Conservation (phyloP, 1,284 basidiomycete genomes). For the Naganishia albida region DNA sequence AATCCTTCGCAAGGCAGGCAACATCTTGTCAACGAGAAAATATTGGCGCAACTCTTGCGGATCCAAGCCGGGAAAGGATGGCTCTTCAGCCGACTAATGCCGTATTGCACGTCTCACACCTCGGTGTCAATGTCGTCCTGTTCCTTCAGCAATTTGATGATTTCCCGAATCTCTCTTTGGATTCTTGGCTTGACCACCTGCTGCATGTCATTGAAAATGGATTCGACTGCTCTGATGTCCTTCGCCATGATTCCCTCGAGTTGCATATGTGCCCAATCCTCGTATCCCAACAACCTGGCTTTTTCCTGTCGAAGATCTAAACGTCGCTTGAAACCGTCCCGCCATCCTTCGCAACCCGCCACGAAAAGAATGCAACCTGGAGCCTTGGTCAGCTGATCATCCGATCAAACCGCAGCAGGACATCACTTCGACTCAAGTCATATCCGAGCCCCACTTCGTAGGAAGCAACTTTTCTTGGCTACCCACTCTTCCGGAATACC, state of each 20-base stretch:
- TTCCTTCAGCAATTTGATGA: not conserved
- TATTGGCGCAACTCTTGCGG: not conserved
- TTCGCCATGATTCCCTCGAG: constrained; percentile 2
- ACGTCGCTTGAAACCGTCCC: not conserved
- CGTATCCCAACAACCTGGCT: not conserved
- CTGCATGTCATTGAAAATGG: too few species aligned
- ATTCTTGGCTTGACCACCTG: too few species aligned
- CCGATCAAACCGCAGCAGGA: too few species aligned
- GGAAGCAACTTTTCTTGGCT: too few species aligned
- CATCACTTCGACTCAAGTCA: too few species aligned
- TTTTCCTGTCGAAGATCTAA: not conserved
- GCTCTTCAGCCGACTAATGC: not conserved
- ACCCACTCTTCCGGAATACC: too few species aligned
- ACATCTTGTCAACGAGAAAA: not conserved
- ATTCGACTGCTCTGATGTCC: too few species aligned
- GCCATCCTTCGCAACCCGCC: too few species aligned
- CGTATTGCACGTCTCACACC: constrained; percentile 1
- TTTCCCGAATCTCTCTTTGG: not conserved
- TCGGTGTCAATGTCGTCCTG: not conserved
- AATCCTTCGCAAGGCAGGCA: not conserved
- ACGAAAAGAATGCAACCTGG: too few species aligned
- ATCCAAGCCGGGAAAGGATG: too few species aligned
- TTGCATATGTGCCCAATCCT: constrained; percentile 1
- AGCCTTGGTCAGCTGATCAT: too few species aligned
- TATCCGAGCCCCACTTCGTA: too few species aligned